Conservation (phyloP, 768 basidiomycete species). For the Pholiota molesta region DNA sequence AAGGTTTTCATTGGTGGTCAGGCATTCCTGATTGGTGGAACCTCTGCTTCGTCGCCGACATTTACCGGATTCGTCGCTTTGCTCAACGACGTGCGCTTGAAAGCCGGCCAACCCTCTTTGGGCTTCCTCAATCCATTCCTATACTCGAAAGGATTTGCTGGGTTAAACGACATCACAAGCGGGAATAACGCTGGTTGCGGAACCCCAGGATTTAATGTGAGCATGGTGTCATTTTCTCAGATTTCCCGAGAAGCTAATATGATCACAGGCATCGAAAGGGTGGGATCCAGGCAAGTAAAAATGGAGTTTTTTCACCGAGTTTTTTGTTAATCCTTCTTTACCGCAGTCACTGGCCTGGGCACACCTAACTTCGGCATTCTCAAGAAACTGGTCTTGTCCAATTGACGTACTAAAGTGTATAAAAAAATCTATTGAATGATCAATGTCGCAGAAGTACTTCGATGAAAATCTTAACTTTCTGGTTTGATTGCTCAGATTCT, state of each 20-base stretch:
- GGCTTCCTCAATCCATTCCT: constrained; percentile 70
- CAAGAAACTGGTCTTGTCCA: constrained; percentile 25
- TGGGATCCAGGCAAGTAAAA: constrained; percentile 59
- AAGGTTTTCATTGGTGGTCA: constrained; percentile 47
- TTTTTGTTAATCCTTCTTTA: neutral
- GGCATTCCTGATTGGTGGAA: constrained; percentile 49
- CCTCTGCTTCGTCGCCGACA: constrained; percentile 63
- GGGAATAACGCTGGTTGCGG: constrained; percentile 61
- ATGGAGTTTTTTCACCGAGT: constrained; percentile 2
- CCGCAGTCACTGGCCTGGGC: constrained; percentile 52
- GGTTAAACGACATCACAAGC: constrained; percentile 58
- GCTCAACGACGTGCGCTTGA: constrained; percentile 61
- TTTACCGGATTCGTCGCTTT: constrained; percentile 64
- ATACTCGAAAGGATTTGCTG: constrained; percentile 41
- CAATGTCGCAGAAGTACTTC: no score
- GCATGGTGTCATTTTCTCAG: constrained; percentile 14
- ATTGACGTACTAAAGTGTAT: neutral
- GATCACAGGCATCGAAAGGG: constrained; percentile 42
- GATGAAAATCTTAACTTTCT: no score
- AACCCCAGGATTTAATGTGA: constrained; percentile 61
- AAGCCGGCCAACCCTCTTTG: constrained; percentile 42
- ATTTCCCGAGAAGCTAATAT: neutral
- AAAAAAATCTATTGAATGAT: neutral
- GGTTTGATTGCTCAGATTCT: no score
- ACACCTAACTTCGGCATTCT: constrained; percentile 59